Conservation (phyloP, 164 flowering plant genomes). For the Akebia trifoliata region DNA sequence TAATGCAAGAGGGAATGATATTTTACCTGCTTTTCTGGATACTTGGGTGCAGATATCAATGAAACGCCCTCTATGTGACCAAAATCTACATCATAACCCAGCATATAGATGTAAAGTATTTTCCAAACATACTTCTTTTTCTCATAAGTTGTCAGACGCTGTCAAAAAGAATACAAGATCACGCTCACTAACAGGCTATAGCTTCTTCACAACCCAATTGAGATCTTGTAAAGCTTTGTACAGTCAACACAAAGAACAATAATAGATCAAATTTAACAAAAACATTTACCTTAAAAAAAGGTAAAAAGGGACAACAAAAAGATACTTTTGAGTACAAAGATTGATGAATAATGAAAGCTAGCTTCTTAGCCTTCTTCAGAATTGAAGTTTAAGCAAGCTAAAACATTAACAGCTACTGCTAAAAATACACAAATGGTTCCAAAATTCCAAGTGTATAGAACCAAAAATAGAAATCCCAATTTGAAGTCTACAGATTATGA, state of each 20-base stretch:
- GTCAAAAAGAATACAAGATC: constrained; percentile 15
- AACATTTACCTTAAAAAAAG: too few species aligned
- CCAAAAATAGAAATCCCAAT: too few species aligned
- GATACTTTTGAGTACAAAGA: too few species aligned
- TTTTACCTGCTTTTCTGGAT: constrained; percentile 96
- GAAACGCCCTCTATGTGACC: constrained; percentile 99
- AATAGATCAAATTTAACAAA: background rate
- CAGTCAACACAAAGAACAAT: background rate
- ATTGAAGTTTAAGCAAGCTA: too few species aligned
- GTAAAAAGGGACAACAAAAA: too few species aligned
- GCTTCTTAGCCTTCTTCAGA: too few species aligned
- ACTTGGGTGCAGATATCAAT: constrained; percentile 96
- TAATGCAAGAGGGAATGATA: background rate
- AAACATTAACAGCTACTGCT: too few species aligned
- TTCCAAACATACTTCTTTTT: constrained; percentile 99
- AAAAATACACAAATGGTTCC: too few species aligned
- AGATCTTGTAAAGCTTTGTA: background rate
- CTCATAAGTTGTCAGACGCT: constrained; percentile 88
- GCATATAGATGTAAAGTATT: constrained; percentile 95
- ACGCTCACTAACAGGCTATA: background rate
- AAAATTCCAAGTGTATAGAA: too few species aligned
- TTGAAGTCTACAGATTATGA: too few species aligned
- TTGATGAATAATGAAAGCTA: too few species aligned
- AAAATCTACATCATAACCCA: constrained; percentile 99
- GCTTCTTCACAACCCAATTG: background rate